Evolutionary conservation across 202 grass and related monocot genomes (phyloP).

Genomic region (Dendrocalamus latiflorus): DNA sequence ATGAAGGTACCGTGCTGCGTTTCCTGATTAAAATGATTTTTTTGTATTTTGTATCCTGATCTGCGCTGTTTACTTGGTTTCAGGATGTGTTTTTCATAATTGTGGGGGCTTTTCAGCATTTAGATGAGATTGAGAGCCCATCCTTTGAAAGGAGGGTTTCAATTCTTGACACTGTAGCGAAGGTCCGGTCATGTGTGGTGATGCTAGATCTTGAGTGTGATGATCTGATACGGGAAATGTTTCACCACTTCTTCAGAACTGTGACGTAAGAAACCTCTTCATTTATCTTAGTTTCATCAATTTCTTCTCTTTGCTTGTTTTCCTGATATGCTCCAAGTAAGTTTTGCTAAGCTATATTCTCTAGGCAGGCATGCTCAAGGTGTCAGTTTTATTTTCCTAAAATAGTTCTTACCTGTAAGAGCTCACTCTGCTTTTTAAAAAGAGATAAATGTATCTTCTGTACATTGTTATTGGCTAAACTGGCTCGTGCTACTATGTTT

Average conservation of each 20-base stretch:
- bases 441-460: not conserved
- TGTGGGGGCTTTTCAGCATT: constrained; percentile 59
- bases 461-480: not conserved
- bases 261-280: constrained; percentile 53
- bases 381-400: not conserved
- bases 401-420: not conserved
- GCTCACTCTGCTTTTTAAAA: not conserved
- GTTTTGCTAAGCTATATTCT: constrained; percentile 11
- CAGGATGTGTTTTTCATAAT: constrained; percentile 81
- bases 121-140: constrained; percentile 61
- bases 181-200: constrained; percentile 88
- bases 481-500: not conserved
- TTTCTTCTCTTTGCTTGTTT: constrained; percentile 21
- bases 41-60: constrained; percentile 6
- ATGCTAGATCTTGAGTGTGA: constrained; percentile 98
- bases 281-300: constrained; percentile 10
- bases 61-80: constrained; percentile 13
- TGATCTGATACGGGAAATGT: constrained; percentile 80
- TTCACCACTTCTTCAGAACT: constrained; percentile 65
- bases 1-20: constrained; percentile 55
- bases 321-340: constrained; percentile 4
- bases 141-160: constrained; percentile 52
- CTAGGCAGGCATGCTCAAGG: not conserved
- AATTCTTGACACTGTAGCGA: constrained; percentile 91
- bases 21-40: not conserved